Evolutionary conservation across 495 filamentous ascomycete genomes (phyloP).

Genomic region (Hyaloscypha finlandica): DNA sequence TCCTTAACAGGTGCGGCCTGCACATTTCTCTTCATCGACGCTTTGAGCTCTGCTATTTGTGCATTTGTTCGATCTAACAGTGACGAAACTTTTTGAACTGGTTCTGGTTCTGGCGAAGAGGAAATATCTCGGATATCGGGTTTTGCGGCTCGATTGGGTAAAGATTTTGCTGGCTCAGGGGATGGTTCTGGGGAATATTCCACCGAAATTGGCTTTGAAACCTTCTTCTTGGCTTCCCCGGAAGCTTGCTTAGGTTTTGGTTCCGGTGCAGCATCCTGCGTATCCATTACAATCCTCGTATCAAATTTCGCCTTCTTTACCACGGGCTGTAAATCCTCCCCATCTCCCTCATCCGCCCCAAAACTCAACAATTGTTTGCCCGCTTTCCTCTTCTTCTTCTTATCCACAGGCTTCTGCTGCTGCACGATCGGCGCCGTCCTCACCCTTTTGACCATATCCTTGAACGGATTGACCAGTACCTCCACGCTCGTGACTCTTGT

Average conservation of each 20-base stretch:
- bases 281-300: constrained; percentile 72
- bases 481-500: constrained; percentile 77
- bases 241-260: constrained; percentile 36
- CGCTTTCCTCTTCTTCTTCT: constrained; percentile 73
- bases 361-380: constrained; percentile 87
- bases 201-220: constrained; percentile 32
- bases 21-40: constrained; percentile 84
- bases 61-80: constrained; percentile 82
- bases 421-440: constrained; percentile 44
- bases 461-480: constrained; percentile 86
- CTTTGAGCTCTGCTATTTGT: constrained; percentile 87
- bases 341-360: constrained; percentile 79
- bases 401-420: constrained; percentile 39
- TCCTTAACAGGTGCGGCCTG: constrained; percentile 56
- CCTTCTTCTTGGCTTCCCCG: constrained; percentile 38
- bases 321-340: constrained; percentile 53
- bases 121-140: constrained; percentile 27
- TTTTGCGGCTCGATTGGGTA: constrained; percentile 30
- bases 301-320: constrained; percentile 91
- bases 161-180: constrained; percentile 25
- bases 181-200: constrained; percentile 32
- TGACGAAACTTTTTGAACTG: constrained; percentile 44
- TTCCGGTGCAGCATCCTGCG: constrained; percentile 37
- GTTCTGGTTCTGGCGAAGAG: constrained; percentile 36
- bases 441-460: constrained; percentile 78